phyloP scores from a whole-genome alignment of 768 basidiomycete genomes.

The Gloeostereum incarnatum region DNA sequence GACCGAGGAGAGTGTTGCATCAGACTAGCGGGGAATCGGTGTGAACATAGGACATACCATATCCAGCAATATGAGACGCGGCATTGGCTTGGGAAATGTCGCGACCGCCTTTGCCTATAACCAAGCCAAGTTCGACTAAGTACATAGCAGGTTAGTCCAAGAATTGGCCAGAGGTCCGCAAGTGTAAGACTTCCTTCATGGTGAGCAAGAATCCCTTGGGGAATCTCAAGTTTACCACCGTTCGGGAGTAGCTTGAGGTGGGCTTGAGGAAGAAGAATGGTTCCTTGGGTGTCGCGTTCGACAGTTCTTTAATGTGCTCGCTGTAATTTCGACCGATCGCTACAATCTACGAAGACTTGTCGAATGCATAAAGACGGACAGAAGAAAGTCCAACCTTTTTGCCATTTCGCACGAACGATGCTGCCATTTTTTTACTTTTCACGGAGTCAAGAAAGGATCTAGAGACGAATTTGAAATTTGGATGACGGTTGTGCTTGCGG shows the following conservation, averaged over 20 bases:
- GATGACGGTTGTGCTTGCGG: neutral
- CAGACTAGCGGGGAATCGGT: constrained; percentile 3
- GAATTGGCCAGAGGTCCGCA: constrained; percentile 7
- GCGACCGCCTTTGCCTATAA: constrained; percentile 83
- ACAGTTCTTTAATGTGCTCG: constrained; percentile 87
- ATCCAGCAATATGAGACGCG: constrained; percentile 79
- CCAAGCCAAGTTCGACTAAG: constrained; percentile 90
- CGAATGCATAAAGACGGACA: neutral
- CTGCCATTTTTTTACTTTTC: constrained; percentile 22
- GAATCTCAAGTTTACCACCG: constrained; percentile 81
- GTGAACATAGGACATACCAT: constrained; percentile 44
- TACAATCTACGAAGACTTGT: constrained; percentile 46
- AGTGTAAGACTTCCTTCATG: constrained; percentile 78
- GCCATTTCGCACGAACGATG: constrained; percentile 33
- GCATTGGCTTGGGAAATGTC: constrained; percentile 72
- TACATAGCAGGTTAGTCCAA: neutral
- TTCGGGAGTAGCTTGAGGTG: constrained; percentile 78
- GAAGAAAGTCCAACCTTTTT: constrained; percentile 27
- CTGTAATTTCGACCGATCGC: constrained; percentile 95
- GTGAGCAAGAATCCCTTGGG: constrained; percentile 73
- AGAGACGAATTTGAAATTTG: constrained; percentile 3
- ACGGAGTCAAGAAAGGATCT: neutral
- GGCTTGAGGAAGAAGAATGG: constrained; percentile 99
- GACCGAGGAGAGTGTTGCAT: no score
- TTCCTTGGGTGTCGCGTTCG: constrained; percentile 82